Evolutionary conservation across 257 asterid genomes (phyloP).

Genomic region (Eustoma russellianum): DNA sequence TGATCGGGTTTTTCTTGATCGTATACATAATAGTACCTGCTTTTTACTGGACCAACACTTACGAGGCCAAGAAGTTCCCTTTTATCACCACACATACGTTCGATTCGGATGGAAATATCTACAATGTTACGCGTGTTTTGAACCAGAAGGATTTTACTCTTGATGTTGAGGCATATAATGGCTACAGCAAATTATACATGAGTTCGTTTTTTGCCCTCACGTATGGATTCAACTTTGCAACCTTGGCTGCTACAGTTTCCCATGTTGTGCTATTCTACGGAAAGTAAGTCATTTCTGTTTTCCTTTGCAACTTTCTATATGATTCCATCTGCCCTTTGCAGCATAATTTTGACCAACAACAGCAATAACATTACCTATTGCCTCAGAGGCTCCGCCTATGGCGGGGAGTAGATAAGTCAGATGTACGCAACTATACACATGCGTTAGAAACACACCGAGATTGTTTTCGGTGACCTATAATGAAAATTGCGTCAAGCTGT

Average conservation of each 20-base stretch:
- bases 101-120: constrained; percentile 19
- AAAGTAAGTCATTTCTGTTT: constrained; percentile 28
- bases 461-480: no score
- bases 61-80: constrained; percentile 45
- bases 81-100: constrained; percentile 40
- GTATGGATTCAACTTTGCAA: constrained; percentile 67
- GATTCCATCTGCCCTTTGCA: not conserved
- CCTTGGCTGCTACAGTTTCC: constrained; percentile 48
- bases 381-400: no score
- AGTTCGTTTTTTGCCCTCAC: constrained; percentile 50
- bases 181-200: constrained; percentile 51
- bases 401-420: no score
- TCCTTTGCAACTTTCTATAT: not conserved
- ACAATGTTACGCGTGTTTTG: constrained; percentile 44
- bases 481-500: no score
- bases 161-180: constrained; percentile 20
- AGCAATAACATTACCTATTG: no score
- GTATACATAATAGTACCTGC: constrained; percentile 33
- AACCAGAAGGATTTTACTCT: constrained; percentile 24
- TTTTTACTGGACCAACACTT: constrained; percentile 34
- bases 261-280: constrained; percentile 60
- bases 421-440: no score
- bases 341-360: no score
- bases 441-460: no score
- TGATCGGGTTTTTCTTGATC: constrained; percentile 2